These are phyloP conservation scores for Lepidium didymum DNA, from an alignment of 345 rosid species.

Conservation along the genomic window DNA sequence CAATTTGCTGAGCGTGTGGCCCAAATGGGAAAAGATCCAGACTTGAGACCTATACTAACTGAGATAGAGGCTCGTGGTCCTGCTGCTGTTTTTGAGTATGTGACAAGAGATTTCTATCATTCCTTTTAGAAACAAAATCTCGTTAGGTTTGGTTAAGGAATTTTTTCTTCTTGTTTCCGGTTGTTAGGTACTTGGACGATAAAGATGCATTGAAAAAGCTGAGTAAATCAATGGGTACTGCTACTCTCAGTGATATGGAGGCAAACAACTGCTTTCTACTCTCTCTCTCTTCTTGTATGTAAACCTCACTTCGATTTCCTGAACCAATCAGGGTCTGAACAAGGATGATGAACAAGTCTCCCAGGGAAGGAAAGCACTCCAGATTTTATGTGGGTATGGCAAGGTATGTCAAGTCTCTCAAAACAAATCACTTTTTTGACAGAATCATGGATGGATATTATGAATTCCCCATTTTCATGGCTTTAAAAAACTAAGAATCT, in stretches of 20 bases:
- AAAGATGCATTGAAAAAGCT: slow-evolving; percentile 77
- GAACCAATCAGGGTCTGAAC: slow-evolving; percentile 58
- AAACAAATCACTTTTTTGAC: background rate
- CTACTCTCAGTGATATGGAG: slow-evolving; percentile 90
- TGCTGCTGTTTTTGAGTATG: slow-evolving; percentile 86
- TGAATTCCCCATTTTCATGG: too few species aligned
- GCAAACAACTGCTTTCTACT: slow-evolving; percentile 18
- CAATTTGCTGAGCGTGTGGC: slow-evolving; percentile 83
- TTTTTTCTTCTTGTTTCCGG: background rate
- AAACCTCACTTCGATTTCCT: background rate
- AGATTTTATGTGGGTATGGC: slow-evolving; percentile 98
- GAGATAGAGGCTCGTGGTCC: slow-evolving; percentile 89
- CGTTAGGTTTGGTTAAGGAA: background rate
- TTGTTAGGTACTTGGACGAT: slow-evolving; percentile 81
- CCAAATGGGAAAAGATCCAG: slow-evolving; percentile 70
- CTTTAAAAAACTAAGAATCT: background rate
- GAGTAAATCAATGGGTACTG: slow-evolving; percentile 98
- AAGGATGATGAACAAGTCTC: slow-evolving; percentile 92
- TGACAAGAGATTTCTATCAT: background rate
- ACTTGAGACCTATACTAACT: slow-evolving; percentile 69
- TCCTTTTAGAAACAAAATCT: background rate
- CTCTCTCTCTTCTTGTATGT: too few species aligned
- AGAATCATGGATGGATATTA: background rate
- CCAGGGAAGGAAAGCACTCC: slow-evolving; percentile 91
- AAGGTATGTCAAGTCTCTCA: slow-evolving; percentile 47